These are phyloP conservation scores for Nicotiana noctiflora DNA, from an alignment of 257 asterid species.

Conservation along the genomic window DNA sequence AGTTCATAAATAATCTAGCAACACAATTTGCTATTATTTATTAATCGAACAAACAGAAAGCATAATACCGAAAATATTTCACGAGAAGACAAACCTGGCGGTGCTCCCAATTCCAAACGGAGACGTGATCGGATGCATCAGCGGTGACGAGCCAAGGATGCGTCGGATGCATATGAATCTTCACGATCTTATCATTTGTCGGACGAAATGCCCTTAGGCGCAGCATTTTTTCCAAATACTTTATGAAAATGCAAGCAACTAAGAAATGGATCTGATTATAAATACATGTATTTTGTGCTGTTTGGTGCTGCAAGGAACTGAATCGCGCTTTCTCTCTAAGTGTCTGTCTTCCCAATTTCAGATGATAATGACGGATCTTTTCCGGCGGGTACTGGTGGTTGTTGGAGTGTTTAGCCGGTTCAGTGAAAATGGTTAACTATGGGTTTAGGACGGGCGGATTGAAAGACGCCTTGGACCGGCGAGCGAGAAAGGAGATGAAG, in stretches of 20 bases:
- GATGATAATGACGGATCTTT: background rate
- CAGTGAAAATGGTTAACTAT: background rate
- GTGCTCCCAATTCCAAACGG: slow-evolving; percentile 99
- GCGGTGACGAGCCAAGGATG: slow-evolving; percentile 99
- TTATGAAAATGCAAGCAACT: slow-evolving; percentile 1
- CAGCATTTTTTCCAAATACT: slow-evolving; percentile 36
- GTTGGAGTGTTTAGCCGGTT: background rate
- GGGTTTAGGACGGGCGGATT: background rate
- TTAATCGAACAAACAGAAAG: background rate
- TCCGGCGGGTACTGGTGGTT: background rate
- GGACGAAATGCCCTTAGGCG: slow-evolving; percentile 88
- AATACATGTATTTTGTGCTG: background rate
- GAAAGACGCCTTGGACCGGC: background rate
- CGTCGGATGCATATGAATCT: slow-evolving; percentile 95
- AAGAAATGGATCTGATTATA: slow-evolving; percentile 14
- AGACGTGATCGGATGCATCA: slow-evolving; percentile 97
- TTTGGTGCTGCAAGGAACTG: too few species aligned
- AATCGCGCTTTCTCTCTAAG: too few species aligned
- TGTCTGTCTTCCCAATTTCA: too few species aligned
- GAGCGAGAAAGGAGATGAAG: background rate
- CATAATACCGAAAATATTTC: background rate
- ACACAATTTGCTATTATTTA: background rate
- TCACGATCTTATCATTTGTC: slow-evolving; percentile 87
- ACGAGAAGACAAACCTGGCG: slow-evolving; percentile 58
- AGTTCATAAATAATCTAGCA: slow-evolving; percentile 85